Evolutionary conservation across 495 filamentous ascomycete genomes (phyloP).

Genomic region (Neurospora pannonica): DNA sequence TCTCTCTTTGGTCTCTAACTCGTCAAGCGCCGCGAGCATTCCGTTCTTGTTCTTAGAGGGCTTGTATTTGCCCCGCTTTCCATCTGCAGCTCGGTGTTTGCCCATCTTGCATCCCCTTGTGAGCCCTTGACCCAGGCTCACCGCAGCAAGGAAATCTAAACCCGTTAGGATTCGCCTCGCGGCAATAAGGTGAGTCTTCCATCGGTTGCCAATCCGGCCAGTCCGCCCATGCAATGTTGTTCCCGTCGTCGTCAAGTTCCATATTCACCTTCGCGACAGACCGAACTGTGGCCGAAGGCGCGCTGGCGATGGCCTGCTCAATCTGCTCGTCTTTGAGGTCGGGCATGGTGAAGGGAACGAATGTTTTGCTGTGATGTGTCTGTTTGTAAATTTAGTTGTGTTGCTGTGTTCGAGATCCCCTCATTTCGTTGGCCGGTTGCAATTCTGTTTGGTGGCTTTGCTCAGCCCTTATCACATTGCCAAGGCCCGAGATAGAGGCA

Average conservation of each 20-base stretch:
- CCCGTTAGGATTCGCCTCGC: neutral
- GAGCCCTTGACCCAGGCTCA: neutral
- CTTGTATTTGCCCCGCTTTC: neutral
- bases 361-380: too few relatives aligned
- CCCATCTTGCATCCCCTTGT: neutral
- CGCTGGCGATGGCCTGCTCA: too few relatives aligned
- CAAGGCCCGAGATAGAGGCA: neutral
- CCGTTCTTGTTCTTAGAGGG: neutral
- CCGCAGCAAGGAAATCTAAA: neutral
- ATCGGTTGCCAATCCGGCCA: neutral
- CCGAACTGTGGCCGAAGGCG: too few relatives aligned
- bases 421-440: neutral
- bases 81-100: neutral
- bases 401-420: too few relatives aligned
- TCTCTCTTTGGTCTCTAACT: too few relatives aligned
- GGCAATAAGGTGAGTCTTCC: neutral
- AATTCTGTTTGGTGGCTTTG: neutral
- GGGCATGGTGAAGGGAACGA: too few relatives aligned
- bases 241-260: neutral
- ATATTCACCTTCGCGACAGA: too few relatives aligned
- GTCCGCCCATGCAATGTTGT: too few relatives aligned
- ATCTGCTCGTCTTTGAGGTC: too few relatives aligned
- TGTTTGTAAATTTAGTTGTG: too few relatives aligned
- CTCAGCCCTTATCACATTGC: neutral
- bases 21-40: neutral